phyloP scores from a whole-genome alignment of 352 stramenopile genomes.

The Phytopythium litorale region DNA sequence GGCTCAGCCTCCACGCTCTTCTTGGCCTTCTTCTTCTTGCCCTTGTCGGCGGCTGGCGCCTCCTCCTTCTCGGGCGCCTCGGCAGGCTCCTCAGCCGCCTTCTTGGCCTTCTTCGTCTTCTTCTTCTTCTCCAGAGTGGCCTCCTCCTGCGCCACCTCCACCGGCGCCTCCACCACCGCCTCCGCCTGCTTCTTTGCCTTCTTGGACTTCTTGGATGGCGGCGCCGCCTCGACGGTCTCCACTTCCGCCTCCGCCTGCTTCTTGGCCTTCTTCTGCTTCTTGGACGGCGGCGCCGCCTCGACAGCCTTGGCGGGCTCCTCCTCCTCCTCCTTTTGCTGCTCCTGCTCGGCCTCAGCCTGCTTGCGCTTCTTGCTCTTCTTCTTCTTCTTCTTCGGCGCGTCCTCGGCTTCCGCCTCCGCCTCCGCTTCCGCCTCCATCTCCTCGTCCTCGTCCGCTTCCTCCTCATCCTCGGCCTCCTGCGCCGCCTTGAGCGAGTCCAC shows the following conservation, averaged over 20 bases:
- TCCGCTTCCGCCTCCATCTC: slow-evolving; percentile 15
- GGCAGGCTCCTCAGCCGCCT: slow-evolving; percentile 7
- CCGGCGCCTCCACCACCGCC: background rate
- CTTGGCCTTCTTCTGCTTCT: slow-evolving; percentile 22
- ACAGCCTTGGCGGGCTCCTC: slow-evolving; percentile 3
- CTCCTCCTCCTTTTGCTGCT: background rate
- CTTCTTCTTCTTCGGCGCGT: slow-evolving; percentile 35
- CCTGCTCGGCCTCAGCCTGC: slow-evolving; percentile 8
- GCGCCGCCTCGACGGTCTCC: slow-evolving; percentile 5
- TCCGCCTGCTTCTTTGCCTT: slow-evolving; percentile 16
- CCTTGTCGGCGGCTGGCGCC: slow-evolving; percentile 33
- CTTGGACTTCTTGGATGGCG: slow-evolving; percentile 22
- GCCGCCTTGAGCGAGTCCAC: slow-evolving; percentile 69
- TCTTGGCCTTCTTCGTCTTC: slow-evolving; percentile 7
- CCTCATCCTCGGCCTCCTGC: slow-evolving; percentile 22
- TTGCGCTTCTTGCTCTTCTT: slow-evolving; percentile 45
- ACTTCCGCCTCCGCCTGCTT: slow-evolving; percentile 8
- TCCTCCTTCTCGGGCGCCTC: slow-evolving; percentile 12
- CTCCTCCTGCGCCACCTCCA: slow-evolving; percentile 5
- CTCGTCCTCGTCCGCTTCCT: slow-evolving; percentile 16
- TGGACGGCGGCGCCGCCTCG: slow-evolving; percentile 9
- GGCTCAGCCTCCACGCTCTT: slow-evolving; percentile 16
- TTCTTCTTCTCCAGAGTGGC: slow-evolving; percentile 1
- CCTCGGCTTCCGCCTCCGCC: slow-evolving; percentile 11
- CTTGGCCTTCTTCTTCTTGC: slow-evolving; percentile 37